A percentile compares a stretch with the other conserved stretches of the same genome.
phyloP scores from a whole-genome alignment of 768 basidiomycete genomes.

The Xerocomellus chrysenteron region DNA sequence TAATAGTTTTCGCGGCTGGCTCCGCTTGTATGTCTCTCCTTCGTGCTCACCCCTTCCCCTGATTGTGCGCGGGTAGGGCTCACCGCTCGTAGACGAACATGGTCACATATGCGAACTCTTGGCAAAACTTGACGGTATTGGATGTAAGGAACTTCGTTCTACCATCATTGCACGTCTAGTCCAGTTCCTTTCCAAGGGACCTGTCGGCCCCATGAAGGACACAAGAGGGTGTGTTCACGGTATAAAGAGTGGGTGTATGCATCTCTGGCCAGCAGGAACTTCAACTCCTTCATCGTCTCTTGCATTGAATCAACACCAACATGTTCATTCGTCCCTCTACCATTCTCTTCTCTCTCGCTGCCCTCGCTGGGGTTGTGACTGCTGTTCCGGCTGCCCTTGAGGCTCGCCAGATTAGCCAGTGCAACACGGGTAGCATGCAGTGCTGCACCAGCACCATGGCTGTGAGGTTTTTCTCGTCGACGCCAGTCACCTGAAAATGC shows the following conservation, averaged over 20 bases:
- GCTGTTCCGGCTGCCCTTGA: background rate
- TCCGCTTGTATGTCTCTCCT: background rate
- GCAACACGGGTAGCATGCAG: conserved; percentile 39
- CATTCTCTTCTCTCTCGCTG: background rate
- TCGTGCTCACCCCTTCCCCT: background rate
- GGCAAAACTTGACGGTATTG: background rate
- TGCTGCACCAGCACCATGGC: conserved; percentile 1
- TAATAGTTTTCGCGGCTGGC: background rate
- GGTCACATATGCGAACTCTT: background rate
- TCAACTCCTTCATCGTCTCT: background rate
- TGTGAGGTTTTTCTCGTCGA: background rate
- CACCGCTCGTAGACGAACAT: background rate
- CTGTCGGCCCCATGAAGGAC: background rate
- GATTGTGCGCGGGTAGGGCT: background rate
- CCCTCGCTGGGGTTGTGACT: background rate
- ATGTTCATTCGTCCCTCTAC: background rate
- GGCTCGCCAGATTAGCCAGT: conserved; percentile 15
- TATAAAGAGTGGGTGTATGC: background rate
- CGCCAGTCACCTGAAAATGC: background rate
- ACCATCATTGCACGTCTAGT: background rate
- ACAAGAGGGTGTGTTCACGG: background rate
- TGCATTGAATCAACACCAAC: background rate
- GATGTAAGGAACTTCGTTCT: background rate
- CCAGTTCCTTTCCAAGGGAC: background rate
- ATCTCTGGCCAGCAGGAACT: background rate